Conservation (phyloP, 2,329 filamentous ascomycete genomes). For the Epicoccum nigrum region DNA sequence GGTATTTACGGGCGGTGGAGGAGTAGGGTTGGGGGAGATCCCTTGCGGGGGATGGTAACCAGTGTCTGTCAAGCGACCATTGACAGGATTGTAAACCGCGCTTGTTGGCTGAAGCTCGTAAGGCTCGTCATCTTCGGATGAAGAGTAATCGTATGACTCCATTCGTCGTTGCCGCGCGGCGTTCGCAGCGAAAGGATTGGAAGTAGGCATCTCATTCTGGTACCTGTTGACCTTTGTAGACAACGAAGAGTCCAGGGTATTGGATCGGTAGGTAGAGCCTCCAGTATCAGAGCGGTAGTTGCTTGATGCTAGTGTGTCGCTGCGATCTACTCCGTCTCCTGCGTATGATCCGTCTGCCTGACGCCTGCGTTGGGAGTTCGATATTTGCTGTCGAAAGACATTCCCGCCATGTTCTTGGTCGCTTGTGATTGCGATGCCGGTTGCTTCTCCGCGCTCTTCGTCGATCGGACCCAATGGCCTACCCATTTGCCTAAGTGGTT, state of each 20-base stretch:
- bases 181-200: slow-evolving; percentile 41
- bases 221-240: slow-evolving; percentile 42
- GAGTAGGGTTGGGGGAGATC: slow-evolving; percentile 40
- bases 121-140: slow-evolving; percentile 47
- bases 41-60: slow-evolving; percentile 43
- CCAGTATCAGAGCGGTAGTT: slow-evolving; percentile 35
- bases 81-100: slow-evolving; percentile 42
- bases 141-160: slow-evolving; percentile 48
- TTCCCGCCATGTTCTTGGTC: slow-evolving; percentile 35
- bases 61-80: slow-evolving; percentile 42
- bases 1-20: slow-evolving; percentile 28
- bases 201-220: slow-evolving; percentile 39
- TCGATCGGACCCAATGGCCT: slow-evolving; percentile 39
- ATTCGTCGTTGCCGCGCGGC: slow-evolving; percentile 33
- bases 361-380: slow-evolving; percentile 44
- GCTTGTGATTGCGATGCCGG: slow-evolving; percentile 32
- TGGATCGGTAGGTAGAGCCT: slow-evolving; percentile 23
- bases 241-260: slow-evolving; percentile 27
- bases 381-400: slow-evolving; percentile 49
- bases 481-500: slow-evolving; percentile 38
- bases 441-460: slow-evolving; percentile 41
- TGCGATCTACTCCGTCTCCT: slow-evolving; percentile 40
- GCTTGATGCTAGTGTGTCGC: slow-evolving; percentile 39
- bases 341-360: slow-evolving; percentile 35
- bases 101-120: slow-evolving; percentile 44